These are phyloP conservation scores for Colletotrichum scovillei DNA, from an alignment of 2,329 filamentous ascomycete species.

Conservation along the genomic window DNA sequence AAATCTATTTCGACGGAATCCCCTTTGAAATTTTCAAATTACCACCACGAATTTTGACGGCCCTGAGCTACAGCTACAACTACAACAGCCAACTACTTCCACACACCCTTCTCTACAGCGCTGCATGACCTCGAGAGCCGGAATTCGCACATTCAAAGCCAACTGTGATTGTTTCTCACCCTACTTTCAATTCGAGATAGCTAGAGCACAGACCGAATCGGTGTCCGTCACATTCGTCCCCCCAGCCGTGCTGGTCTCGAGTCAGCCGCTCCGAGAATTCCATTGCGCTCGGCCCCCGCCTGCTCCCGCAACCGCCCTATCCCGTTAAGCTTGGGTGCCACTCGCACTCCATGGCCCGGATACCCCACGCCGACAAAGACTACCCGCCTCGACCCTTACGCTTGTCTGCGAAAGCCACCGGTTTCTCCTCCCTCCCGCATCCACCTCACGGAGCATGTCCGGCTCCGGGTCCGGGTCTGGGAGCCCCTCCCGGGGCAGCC, in stretches of 20 bases:
- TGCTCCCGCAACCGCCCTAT: background rate
- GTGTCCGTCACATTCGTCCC: background rate
- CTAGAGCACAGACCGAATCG: slow-evolving; percentile 24
- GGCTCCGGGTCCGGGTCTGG: slow-evolving; percentile 41
- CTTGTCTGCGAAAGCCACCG: background rate
- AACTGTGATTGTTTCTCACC: background rate
- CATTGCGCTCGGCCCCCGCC: background rate
- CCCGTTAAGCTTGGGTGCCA: background rate
- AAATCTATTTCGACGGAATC: background rate
- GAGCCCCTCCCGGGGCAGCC: slow-evolving; percentile 32
- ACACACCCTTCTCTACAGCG: background rate
- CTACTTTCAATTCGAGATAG: background rate
- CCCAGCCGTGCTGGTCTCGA: slow-evolving; percentile 8
- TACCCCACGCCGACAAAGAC: background rate
- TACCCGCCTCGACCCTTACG: slow-evolving; percentile 33
- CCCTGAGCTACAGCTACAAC: background rate
- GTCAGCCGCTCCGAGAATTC: slow-evolving; percentile 4
- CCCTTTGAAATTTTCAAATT: background rate
- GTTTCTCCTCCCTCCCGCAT: background rate
- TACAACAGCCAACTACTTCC: background rate
- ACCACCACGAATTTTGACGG: background rate
- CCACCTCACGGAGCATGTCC: slow-evolving; percentile 38
- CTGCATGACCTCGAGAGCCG: background rate
- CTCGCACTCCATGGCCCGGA: slow-evolving; percentile 27
- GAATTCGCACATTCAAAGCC: background rate